phyloP scores from a whole-genome alignment of 345 rosid species.

The Hypericum androsaemum region DNA sequence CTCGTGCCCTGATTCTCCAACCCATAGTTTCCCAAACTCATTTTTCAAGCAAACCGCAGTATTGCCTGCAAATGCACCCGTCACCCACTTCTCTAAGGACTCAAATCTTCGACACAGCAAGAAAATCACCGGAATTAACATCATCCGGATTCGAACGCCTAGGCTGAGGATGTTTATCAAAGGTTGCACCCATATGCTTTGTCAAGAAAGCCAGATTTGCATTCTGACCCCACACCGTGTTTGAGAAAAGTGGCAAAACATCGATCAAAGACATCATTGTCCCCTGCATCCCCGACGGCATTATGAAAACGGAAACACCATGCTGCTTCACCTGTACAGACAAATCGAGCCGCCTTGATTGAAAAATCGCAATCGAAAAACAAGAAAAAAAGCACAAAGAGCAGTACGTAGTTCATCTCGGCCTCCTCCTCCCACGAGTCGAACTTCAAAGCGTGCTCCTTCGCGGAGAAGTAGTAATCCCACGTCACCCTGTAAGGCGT shows the following conservation, averaged over 20 bases:
- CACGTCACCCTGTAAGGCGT: slow-evolving; percentile 92
- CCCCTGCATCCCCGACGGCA: slow-evolving; percentile 98
- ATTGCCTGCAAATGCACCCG: slow-evolving; percentile 98
- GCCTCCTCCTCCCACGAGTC: slow-evolving; percentile 87
- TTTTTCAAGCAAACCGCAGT: slow-evolving; percentile 97
- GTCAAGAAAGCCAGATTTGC: slow-evolving; percentile 75
- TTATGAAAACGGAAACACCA: slow-evolving; percentile 88
- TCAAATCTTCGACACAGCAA: slow-evolving; percentile 92
- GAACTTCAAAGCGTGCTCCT: slow-evolving; percentile 71
- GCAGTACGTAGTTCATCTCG: slow-evolving; percentile 72
- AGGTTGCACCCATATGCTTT: slow-evolving; percentile 89
- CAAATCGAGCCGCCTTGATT: slow-evolving; percentile 10
- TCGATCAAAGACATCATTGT: slow-evolving; percentile 72
- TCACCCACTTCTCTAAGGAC: slow-evolving; percentile 97
- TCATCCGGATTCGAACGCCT: slow-evolving; percentile 66
- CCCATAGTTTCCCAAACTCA: slow-evolving; percentile 87
- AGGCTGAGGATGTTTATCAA: slow-evolving; percentile 74
- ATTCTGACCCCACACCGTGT: slow-evolving; percentile 82
- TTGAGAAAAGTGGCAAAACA: slow-evolving; percentile 86
- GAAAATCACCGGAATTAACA: slow-evolving; percentile 83
- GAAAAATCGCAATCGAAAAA: slow-evolving; percentile 3
- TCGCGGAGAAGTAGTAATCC: slow-evolving; percentile 85
- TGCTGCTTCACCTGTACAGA: slow-evolving; percentile 71
- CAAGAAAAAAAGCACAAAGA: slow-evolving; percentile 5
- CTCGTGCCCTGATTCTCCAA: slow-evolving; percentile 99